Evolutionary conservation across 2,329 filamentous ascomycete genomes (phyloP).

Genomic region (Paecilomyces sp.): DNA sequence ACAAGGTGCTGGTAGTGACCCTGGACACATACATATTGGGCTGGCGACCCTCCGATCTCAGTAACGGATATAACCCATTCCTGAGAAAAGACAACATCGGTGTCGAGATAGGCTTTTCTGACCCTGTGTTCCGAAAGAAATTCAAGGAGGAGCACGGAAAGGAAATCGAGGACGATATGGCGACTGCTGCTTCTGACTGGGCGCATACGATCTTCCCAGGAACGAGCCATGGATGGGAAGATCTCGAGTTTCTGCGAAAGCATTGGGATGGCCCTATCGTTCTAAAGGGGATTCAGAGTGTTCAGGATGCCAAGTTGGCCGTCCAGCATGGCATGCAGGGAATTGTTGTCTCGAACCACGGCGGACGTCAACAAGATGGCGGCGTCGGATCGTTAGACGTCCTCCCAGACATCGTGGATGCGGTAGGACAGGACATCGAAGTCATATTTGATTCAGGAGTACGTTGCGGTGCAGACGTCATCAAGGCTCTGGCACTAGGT

Average conservation of each 20-base stretch:
- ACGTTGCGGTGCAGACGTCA: slow-evolving; percentile 48
- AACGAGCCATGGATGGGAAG: slow-evolving; percentile 46
- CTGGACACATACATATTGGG: slow-evolving; percentile 62
- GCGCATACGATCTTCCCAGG: slow-evolving; percentile 46
- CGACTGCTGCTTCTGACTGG: slow-evolving; percentile 45
- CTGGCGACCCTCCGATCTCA: slow-evolving; percentile 62
- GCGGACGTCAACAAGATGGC: background rate
- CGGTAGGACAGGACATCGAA: background rate
- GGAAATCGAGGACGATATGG: slow-evolving; percentile 37
- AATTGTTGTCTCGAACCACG: slow-evolving; percentile 5
- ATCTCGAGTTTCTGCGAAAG: slow-evolving; percentile 45
- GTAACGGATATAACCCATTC: slow-evolving; percentile 33
- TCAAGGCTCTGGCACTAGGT: slow-evolving; percentile 50
- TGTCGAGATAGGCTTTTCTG: slow-evolving; percentile 54
- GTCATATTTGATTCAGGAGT: slow-evolving; percentile 45
- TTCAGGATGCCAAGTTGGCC: slow-evolving; percentile 12
- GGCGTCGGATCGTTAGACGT: background rate
- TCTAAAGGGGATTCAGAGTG: slow-evolving; percentile 13
- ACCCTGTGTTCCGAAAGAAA: slow-evolving; percentile 56
- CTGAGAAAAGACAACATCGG: slow-evolving; percentile 35
- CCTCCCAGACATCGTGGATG: background rate
- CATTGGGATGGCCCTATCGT: slow-evolving; percentile 53
- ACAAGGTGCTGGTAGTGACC: slow-evolving; percentile 61
- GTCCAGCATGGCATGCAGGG: slow-evolving; percentile 11
- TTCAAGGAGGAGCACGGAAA: slow-evolving; percentile 41